Evolutionary conservation across 2,329 filamentous ascomycete species (phyloP).

Genomic region (Laburnicola sp.): DNA sequence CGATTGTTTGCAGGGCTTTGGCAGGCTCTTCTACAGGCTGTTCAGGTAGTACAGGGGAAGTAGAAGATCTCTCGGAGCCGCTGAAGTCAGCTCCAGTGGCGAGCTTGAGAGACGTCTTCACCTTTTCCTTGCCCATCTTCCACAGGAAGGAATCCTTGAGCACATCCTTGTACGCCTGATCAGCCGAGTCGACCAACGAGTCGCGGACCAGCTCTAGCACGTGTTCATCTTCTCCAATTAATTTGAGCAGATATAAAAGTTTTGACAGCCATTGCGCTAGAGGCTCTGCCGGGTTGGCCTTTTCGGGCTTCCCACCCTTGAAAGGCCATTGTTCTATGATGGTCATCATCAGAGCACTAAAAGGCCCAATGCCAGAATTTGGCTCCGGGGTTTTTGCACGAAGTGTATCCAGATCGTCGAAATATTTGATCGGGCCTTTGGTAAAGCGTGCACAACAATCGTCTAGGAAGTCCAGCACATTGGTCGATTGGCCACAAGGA

Average conservation of each 20-base stretch:
- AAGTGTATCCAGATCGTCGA: slow-evolving; percentile 66
- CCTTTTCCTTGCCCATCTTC: slow-evolving; percentile 45
- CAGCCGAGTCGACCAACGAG: slow-evolving; percentile 32
- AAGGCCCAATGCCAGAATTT: slow-evolving; percentile 28
- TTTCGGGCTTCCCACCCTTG: slow-evolving; percentile 36
- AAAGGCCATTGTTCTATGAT: slow-evolving; percentile 80
- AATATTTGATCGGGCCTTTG: slow-evolving; percentile 78
- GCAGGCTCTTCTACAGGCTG: slow-evolving; percentile 16
- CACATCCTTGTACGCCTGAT: slow-evolving; percentile 33
- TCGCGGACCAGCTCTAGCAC: slow-evolving; percentile 34
- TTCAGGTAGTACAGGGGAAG: slow-evolving; percentile 27
- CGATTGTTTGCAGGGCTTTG: slow-evolving; percentile 17
- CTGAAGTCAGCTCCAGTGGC: slow-evolving; percentile 42
- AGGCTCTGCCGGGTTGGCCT: slow-evolving; percentile 29
- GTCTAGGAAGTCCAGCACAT: slow-evolving; percentile 74
- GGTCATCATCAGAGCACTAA: slow-evolving; percentile 69
- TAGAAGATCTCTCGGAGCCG: slow-evolving; percentile 38
- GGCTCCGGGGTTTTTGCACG: slow-evolving; percentile 29
- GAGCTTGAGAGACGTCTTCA: slow-evolving; percentile 39
- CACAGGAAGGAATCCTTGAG: slow-evolving; percentile 42
- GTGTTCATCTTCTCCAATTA: slow-evolving; percentile 41
- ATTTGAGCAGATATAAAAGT: slow-evolving; percentile 40
- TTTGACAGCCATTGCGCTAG: slow-evolving; percentile 43
- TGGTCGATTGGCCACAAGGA: slow-evolving; percentile 36
- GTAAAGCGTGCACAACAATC: slow-evolving; percentile 78